Evolutionary conservation across 225 moss, liverwort and hornwort species (phyloP).

Genomic region (Pleurozium schreberi): DNA sequence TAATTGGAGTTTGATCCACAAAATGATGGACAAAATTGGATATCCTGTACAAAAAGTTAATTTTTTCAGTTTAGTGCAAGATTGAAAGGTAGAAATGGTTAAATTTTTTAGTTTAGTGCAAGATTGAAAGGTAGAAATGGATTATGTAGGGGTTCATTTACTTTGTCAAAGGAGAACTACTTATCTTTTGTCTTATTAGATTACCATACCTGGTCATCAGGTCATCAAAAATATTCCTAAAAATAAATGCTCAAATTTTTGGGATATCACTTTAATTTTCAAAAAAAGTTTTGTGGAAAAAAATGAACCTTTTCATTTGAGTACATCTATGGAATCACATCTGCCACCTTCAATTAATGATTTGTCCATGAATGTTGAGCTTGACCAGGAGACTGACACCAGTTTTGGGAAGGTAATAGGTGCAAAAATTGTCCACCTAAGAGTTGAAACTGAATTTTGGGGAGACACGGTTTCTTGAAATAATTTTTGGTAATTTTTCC

Average conservation of each 20-base stretch:
- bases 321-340: neutral
- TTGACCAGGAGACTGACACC: no score
- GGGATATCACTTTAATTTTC: no score
- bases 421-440: no score
- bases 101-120: neutral
- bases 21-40: no score
- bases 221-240: neutral
- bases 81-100: no score
- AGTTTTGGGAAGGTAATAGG: no score
- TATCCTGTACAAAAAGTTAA: no score
- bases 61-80: no score
- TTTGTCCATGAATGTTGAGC: neutral
- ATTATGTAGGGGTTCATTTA: neutral
- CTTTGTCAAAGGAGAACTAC: neutral
- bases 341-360: neutral
- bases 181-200: neutral
- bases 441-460: no score
- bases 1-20: no score
- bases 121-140: neutral
- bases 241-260: neutral
- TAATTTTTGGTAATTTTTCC: no score
- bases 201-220: fast-evolving
- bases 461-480: no score
- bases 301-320: neutral
- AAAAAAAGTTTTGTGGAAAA: neutral